Evolutionary conservation across 805 yeast genomes (phyloP).

Genomic region (Wickerhamiella slavikovae): DNA sequence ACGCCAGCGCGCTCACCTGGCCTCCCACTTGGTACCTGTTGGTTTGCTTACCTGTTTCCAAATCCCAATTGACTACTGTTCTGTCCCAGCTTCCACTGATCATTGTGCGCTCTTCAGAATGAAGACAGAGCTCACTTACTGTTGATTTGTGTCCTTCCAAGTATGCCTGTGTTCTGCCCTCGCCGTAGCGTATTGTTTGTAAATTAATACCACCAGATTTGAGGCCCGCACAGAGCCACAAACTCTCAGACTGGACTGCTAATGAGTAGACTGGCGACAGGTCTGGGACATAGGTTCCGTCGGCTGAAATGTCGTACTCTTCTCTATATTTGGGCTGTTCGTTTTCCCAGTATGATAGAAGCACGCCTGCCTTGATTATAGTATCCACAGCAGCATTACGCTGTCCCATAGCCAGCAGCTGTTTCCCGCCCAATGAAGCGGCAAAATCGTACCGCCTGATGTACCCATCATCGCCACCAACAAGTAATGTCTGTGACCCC

Average conservation of each 20-base stretch:
- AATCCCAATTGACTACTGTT: constrained; percentile 63
- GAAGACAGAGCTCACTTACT: constrained; percentile 50
- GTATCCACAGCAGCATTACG: constrained; percentile 76
- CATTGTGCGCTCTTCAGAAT: constrained; percentile 37
- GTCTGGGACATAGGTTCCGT: constrained; percentile 19
- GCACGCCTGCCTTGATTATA: constrained; percentile 63
- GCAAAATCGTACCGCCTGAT: constrained; percentile 76
- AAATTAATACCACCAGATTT: constrained; percentile 62
- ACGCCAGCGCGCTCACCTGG: constrained; percentile 58
- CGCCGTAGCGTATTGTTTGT: constrained; percentile 64
- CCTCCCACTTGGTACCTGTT: constrained; percentile 39
- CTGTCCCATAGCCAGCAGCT: constrained; percentile 78
- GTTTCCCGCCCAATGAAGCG: constrained; percentile 67
- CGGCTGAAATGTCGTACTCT: constrained; percentile 21
- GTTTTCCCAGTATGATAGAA: constrained; percentile 83
- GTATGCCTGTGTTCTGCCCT: constrained; percentile 64
- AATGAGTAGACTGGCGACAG: constrained; percentile 74
- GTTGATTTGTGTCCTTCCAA: constrained; percentile 53
- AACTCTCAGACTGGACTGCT: constrained; percentile 63
- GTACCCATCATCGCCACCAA: constrained; percentile 93
- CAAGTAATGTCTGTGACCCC: constrained; percentile 70
- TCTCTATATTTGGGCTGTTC: constrained; percentile 55
- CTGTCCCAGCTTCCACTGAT: constrained; percentile 87
- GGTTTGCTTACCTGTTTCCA: constrained; percentile 41
- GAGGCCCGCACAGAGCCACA: constrained; percentile 72